Conservation (phyloP, 2,329 filamentous ascomycete species). For the Neonectria neomacrospora region DNA sequence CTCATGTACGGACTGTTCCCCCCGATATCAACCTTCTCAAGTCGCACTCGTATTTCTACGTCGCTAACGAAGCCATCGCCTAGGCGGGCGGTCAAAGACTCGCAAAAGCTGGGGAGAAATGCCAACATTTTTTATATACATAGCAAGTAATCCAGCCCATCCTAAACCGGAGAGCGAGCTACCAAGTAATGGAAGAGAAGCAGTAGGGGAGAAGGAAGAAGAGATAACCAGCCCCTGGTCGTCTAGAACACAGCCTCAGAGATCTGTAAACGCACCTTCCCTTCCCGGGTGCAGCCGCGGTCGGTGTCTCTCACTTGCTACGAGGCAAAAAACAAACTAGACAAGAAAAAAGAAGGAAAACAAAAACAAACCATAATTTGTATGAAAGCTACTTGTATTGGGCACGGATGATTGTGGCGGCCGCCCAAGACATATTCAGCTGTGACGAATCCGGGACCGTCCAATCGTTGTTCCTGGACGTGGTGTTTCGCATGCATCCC, state of each 20-base stretch:
- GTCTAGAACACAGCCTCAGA: neutral
- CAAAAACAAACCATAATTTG: neutral
- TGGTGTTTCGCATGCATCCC: neutral
- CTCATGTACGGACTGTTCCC: neutral
- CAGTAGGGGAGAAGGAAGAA: neutral
- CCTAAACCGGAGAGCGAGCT: too few relatives aligned
- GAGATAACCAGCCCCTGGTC: neutral
- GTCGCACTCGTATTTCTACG: neutral
- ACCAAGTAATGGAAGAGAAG: neutral
- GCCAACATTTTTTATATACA: neutral
- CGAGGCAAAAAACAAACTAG: neutral
- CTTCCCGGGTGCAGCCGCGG: neutral
- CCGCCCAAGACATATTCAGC: neutral
- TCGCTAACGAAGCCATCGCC: neutral
- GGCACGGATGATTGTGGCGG: neutral
- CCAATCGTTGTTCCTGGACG: neutral
- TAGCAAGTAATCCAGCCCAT: neutral
- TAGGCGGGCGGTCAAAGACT: neutral
- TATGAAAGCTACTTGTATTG: neutral
- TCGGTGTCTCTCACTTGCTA: neutral
- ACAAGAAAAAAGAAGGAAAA: neutral
- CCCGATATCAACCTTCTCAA: neutral
- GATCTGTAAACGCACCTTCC: neutral
- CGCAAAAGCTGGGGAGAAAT: neutral
- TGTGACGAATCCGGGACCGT: neutral